phyloP scores from a whole-genome alignment of 2,329 filamentous ascomycete species.

The Phaeomoniella chlamydospora region DNA sequence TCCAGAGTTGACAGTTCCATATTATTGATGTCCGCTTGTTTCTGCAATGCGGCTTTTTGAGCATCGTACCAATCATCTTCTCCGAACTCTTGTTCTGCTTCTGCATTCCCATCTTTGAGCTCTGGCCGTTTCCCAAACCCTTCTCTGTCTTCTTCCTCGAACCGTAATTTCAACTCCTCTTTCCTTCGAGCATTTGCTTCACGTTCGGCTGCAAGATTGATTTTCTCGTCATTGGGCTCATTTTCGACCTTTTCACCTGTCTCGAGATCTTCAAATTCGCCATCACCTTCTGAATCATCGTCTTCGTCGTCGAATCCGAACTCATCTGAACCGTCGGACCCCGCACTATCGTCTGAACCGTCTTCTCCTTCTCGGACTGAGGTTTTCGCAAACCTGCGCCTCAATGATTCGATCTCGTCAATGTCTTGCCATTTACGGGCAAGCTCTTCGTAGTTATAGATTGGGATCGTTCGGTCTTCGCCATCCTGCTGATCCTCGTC shows the following conservation, averaged over 20 bases:
- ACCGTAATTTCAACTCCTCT: conserved; percentile 84
- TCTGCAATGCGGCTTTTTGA: conserved; percentile 87
- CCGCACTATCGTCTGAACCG: conserved; percentile 39
- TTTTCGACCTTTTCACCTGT: conserved; percentile 44
- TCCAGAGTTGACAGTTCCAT: conserved; percentile 83
- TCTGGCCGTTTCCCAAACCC: conserved; percentile 75
- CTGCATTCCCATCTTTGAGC: conserved; percentile 55
- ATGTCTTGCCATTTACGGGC: conserved; percentile 74
- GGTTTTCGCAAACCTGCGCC: conserved; percentile 60
- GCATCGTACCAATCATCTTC: conserved; percentile 98
- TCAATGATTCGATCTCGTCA: conserved; percentile 61
- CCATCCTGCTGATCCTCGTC: conserved; percentile 31
- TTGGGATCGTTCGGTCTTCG: conserved; percentile 68
- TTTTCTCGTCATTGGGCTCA: conserved; percentile 17
- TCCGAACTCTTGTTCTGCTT: conserved; percentile 65
- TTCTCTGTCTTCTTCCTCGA: conserved; percentile 96
- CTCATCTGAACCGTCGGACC: conserved; percentile 31
- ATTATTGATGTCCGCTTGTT: conserved; percentile 93
- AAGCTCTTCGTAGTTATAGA: conserved; percentile 65
- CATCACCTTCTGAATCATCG: conserved; percentile 53
- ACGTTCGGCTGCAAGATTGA: conserved; percentile 71
- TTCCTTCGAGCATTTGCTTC: conserved; percentile 83
- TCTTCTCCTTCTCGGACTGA: conserved; percentile 44
- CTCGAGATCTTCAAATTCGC: conserved; percentile 75
- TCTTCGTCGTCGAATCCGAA: conserved; percentile 35